These are phyloP conservation scores for Jasminum sambac DNA, from an alignment of 257 asterid genomes.

Conservation along the genomic window DNA sequence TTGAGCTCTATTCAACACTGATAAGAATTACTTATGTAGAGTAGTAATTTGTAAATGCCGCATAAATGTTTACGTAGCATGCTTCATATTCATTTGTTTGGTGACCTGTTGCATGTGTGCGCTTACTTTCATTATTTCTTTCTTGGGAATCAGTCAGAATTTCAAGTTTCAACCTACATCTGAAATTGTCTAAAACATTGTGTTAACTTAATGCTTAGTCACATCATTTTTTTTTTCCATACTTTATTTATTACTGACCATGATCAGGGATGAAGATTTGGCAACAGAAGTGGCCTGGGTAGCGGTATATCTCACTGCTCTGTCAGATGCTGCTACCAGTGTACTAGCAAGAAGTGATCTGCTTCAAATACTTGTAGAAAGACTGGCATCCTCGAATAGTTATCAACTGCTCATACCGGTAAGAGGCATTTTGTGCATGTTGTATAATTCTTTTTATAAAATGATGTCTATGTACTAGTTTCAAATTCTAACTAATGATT, in stretches of 20 bases:
- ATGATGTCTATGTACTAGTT: neutral
- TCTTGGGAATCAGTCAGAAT: neutral
- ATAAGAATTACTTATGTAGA: conserved; percentile 2
- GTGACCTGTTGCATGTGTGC: neutral
- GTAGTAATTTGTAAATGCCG: neutral
- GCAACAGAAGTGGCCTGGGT: conserved; percentile 98
- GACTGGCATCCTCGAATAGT: conserved; percentile 69
- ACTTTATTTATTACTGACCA: conserved; percentile 23
- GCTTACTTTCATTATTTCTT: too few relatives aligned
- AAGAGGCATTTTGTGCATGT: conserved; percentile 31
- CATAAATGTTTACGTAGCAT: neutral
- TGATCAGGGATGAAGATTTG: conserved; percentile 85
- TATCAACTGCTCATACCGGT: conserved; percentile 94
- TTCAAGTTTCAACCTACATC: neutral
- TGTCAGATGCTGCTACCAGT: conserved; percentile 78
- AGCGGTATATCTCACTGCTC: conserved; percentile 90
- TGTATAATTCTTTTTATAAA: neutral
- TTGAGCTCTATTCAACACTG: conserved; percentile 19
- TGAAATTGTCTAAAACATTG: neutral
- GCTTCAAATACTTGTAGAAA: conserved; percentile 67
- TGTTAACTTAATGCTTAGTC: neutral
- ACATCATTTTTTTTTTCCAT: too few relatives aligned
- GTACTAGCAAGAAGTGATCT: conserved; percentile 68
- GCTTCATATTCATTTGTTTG: neutral
- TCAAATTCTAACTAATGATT: neutral